phyloP scores from a whole-genome alignment of 106 monocot genomes.

The Dactylorhiza incarnata region DNA sequence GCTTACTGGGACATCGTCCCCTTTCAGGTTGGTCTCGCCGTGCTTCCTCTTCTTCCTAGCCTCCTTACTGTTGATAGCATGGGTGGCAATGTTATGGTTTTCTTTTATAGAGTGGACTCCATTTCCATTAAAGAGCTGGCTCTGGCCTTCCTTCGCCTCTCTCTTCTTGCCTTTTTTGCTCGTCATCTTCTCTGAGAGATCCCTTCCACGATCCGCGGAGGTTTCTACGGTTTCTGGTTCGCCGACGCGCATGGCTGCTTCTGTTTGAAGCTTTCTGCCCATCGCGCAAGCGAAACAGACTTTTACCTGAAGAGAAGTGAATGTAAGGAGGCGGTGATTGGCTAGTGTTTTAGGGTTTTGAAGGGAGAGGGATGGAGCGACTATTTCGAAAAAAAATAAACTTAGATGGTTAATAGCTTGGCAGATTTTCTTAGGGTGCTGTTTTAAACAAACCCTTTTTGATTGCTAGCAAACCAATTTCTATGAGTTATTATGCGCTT shows the following conservation, averaged over 20 bases:
- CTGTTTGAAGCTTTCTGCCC: constrained; percentile 27
- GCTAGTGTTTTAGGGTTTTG: constrained; percentile 4
- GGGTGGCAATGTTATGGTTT: background rate
- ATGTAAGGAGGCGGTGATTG: background rate
- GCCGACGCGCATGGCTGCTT: background rate
- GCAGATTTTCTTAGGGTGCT: too few relatives aligned
- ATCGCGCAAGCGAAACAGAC: constrained; percentile 11
- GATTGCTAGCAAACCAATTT: too few relatives aligned
- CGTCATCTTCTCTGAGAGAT: constrained; percentile 1
- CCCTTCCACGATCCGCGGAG: background rate
- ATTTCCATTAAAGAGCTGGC: background rate
- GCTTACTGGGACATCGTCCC: background rate
- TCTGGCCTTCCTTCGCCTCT: constrained; percentile 20
- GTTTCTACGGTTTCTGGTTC: constrained; percentile 23
- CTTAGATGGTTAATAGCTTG: too few relatives aligned
- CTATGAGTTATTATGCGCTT: too few relatives aligned
- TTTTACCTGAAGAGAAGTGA: background rate
- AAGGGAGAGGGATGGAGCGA: background rate
- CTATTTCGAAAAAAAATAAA: too few relatives aligned
- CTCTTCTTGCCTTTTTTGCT: constrained; percentile 8
- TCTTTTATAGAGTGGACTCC: background rate
- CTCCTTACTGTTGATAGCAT: background rate
- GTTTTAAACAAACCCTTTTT: too few relatives aligned
- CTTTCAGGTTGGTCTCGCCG: background rate
- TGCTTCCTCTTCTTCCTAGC: constrained; percentile 7